phyloP scores from a whole-genome alignment of 352 stramenopile genomes.

The Globisporangium echinulatum region DNA sequence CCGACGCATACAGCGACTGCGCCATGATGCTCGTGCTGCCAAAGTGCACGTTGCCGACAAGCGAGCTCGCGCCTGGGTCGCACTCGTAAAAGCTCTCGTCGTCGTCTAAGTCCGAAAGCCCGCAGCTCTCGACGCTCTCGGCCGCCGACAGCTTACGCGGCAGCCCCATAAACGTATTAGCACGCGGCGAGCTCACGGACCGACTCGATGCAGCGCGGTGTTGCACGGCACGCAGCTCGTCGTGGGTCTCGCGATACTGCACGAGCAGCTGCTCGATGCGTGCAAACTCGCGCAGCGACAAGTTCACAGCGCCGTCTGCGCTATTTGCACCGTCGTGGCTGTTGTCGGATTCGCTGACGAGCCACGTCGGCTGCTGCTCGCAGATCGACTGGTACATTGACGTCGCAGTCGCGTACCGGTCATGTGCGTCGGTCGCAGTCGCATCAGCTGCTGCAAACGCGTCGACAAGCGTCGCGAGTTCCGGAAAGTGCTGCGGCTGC shows the following conservation, averaged over 20 bases:
- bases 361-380: conserved; percentile 51
- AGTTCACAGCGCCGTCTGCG: conserved; percentile 27
- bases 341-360: conserved; percentile 34
- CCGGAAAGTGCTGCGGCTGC: conserved; percentile 73
- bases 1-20: conserved; percentile 82
- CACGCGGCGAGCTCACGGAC: conserved; percentile 5
- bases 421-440: conserved; percentile 8
- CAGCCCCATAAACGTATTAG: conserved; percentile 18
- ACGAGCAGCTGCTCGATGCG: conserved; percentile 77
- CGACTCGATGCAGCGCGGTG: conserved; percentile 5
- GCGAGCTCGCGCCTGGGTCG: conserved; percentile 50
- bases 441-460: conserved; percentile 38
- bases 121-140: conserved; percentile 76
- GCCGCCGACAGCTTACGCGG: conserved; percentile 51
- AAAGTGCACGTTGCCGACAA: conserved; percentile 24
- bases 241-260: conserved; percentile 73
- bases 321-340: conserved; percentile 7
- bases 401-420: conserved; percentile 22
- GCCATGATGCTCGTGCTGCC: conserved; percentile 44
- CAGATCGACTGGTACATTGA: conserved; percentile 78
- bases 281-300: conserved; percentile 79
- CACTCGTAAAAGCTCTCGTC: conserved; percentile 78
- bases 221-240: conserved; percentile 41
- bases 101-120: conserved; percentile 78
- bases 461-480: conserved; percentile 65